phyloP scores from a whole-genome alignment of 306 rosid species.

The Dalbergia cultrata region DNA sequence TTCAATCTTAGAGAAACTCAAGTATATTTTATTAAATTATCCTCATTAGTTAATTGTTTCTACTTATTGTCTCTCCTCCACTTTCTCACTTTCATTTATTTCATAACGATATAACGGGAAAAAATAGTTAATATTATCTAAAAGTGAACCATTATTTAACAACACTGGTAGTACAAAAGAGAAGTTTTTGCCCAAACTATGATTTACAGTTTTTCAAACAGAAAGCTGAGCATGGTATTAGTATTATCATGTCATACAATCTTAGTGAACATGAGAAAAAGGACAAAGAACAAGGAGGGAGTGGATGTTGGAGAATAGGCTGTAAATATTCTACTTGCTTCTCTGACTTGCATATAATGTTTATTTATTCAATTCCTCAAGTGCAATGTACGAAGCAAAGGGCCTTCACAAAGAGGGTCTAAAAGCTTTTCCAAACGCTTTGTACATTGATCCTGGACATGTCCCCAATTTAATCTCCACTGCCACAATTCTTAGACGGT shows the following conservation, averaged over 20 bases:
- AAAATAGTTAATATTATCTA: too few relatives aligned
- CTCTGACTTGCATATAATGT: not conserved
- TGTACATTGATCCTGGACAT: slow-evolving; percentile 73
- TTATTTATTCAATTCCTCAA: slow-evolving; percentile 50
- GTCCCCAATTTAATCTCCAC: slow-evolving; percentile 76
- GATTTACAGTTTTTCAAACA: not conserved
- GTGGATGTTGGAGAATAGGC: slow-evolving; percentile 16
- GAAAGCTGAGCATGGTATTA: not conserved
- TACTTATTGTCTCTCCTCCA: too few relatives aligned
- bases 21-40: too few relatives aligned
- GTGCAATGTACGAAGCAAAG: slow-evolving; percentile 69
- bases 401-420: slow-evolving; percentile 78
- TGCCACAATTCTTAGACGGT: slow-evolving; percentile 64
- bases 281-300: not conserved
- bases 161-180: too few relatives aligned
- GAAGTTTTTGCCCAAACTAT: not conserved
- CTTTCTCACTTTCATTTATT: too few relatives aligned
- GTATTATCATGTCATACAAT: not conserved
- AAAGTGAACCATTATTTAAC: too few relatives aligned
- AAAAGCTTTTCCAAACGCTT: slow-evolving; percentile 62
- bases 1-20: too few relatives aligned
- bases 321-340: slow-evolving; percentile 4
- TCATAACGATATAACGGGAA: too few relatives aligned
- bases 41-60: too few relatives aligned
- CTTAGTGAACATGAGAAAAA: not conserved